Base-by-base conservation (phyloP, 2,329 filamentous ascomycete species). In the Annulohypoxylon truncatum region DNA sequence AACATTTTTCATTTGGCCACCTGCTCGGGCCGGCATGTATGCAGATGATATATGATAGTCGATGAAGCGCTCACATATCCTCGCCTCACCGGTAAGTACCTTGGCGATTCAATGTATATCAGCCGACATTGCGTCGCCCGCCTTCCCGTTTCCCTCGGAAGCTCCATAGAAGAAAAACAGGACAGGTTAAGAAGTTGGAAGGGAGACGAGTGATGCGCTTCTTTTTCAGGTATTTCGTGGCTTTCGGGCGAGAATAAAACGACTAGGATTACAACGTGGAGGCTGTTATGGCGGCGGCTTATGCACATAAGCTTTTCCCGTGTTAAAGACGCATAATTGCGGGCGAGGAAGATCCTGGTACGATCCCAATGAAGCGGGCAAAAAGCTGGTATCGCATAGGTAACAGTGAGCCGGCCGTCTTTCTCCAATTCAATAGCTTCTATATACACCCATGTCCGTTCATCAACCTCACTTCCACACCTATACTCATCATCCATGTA, bases 401-500 rank as follows among this genome's bases (percentile, higher is more conserved):
- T 18, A 12, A 31, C n/a, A 26, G 18, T n/a, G 15, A 31, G 31
- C 28, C 18, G 38, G 18, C 3, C 58, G 24, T 48, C 29, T 55
- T 55, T 42, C 50, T 54, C 50, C 28, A 57, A 53, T 29, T 53
- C n/a, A n/a, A 10, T 29, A 28, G 13, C 44, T 28, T 33, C 28
- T 35, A 15, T 44, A 18, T 18, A 31, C 51, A 46, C 50, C 51
- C 51, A 33, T 50, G 42, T 29, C 24, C 44, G 2, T 22, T 28
- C 42, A 22, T 28, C 40, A 54, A 22, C n/a, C 29, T 42, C 31
- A 29, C 15, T 33, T 46, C 28, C 18, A 35, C 40, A 38, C 6
- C 9, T 38, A 13, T 29, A 47, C 24, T 51, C 62, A 58, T 61
- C 63, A 61, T 50, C 35, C 15, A 52, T 57, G 52, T 52, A 65